These are phyloP conservation scores for Samsoniella hepiali DNA, from an alignment of 2,329 filamentous ascomycete genomes.

Conservation along the genomic window DNA sequence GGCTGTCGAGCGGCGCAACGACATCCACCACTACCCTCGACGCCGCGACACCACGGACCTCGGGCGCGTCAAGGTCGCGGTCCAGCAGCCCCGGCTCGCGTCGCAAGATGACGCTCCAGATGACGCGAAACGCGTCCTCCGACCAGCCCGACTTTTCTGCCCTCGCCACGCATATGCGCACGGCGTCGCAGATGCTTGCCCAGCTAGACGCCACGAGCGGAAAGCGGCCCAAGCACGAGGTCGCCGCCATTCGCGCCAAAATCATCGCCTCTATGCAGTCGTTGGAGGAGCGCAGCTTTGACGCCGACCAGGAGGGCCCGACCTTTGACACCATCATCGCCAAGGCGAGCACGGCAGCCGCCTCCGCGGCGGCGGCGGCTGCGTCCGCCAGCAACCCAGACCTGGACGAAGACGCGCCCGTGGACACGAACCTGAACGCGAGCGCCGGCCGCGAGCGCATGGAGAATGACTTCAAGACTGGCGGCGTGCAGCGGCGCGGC, in stretches of 20 bases:
- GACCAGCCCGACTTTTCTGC: slow-evolving; percentile 81
- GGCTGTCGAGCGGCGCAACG: slow-evolving; percentile 60
- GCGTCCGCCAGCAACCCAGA: slow-evolving; percentile 40
- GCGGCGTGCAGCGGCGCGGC: slow-evolving; percentile 74
- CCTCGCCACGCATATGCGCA: slow-evolving; percentile 81
- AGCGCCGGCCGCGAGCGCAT: slow-evolving; percentile 77
- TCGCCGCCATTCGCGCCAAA: slow-evolving; percentile 78
- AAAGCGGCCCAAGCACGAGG: slow-evolving; percentile 75
- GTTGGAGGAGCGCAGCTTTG: slow-evolving; percentile 80
- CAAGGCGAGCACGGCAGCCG: slow-evolving; percentile 56
- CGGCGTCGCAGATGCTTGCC: slow-evolving; percentile 81
- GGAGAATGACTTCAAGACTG: slow-evolving; percentile 87
- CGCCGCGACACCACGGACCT: slow-evolving; percentile 64
- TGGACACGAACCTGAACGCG: slow-evolving; percentile 56
- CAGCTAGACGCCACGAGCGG: slow-evolving; percentile 77
- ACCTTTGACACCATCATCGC: slow-evolving; percentile 83
- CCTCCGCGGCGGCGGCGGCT: slow-evolving; percentile 43
- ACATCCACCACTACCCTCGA: slow-evolving; percentile 59
- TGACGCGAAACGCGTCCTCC: slow-evolving; percentile 50
- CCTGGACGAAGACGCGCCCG: slow-evolving; percentile 52
- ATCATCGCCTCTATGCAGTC: slow-evolving; percentile 91
- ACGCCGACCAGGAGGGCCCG: slow-evolving; percentile 68
- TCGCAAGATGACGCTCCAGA: slow-evolving; percentile 60
- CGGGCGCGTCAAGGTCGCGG: slow-evolving; percentile 64
- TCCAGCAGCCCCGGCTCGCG: slow-evolving; percentile 62